These are phyloP conservation scores for Coffea eugenioides DNA, from an alignment of 257 asterid species.

Conservation along the genomic window DNA sequence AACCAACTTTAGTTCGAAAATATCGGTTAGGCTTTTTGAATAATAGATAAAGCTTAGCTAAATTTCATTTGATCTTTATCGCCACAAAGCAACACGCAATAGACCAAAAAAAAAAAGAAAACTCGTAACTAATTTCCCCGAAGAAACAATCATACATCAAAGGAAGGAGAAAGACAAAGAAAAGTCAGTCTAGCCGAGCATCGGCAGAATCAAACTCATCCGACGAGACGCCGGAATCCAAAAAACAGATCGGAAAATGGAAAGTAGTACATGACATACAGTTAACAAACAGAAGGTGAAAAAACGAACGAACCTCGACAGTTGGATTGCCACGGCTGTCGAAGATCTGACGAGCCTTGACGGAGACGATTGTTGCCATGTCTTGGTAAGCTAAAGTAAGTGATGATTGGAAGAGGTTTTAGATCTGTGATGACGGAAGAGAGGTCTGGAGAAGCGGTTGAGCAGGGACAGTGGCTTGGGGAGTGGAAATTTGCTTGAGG, in stretches of 20 bases:
- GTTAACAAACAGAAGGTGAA: background rate
- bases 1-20: background rate
- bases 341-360: conserved; percentile 83
- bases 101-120: no score
- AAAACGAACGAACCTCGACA: conserved; percentile 56
- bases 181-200: background rate
- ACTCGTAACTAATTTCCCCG: background rate
- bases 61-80: background rate
- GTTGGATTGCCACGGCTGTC: conserved; percentile 93
- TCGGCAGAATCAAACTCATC: background rate
- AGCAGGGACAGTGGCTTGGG: background rate
- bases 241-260: conserved; percentile 2
- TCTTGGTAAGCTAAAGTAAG: conserved; percentile 17
- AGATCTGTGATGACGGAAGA: background rate
- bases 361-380: conserved; percentile 60
- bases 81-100: background rate
- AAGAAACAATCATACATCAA: no score
- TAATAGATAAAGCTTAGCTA: background rate
- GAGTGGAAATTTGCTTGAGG: background rate
- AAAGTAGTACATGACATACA: background rate
- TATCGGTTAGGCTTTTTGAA: no score
- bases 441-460: background rate
- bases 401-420: background rate
- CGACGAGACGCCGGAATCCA: background rate
- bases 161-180: background rate